Evolutionary conservation across 148 eudicot genomes (phyloP).

Genomic region (Arctostaphylos glauca): DNA sequence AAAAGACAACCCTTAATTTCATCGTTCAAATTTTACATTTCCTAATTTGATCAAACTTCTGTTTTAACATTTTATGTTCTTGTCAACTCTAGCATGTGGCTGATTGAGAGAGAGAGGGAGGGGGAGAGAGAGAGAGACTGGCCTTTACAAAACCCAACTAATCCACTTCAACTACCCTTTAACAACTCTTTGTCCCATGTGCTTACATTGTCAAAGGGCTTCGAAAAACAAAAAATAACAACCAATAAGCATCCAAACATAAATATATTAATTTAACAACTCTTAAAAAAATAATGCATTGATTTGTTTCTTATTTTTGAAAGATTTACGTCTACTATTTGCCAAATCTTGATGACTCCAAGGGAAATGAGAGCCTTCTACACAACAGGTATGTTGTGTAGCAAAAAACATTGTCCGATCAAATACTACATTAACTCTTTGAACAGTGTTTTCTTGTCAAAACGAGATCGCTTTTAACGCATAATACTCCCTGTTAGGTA

Average conservation of each 20-base stretch:
- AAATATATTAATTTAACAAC: background rate
- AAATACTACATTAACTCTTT: too few relatives aligned
- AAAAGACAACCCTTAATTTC: background rate
- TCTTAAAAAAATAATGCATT: too few relatives aligned
- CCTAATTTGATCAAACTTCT: background rate
- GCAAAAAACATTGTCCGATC: too few relatives aligned
- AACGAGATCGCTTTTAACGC: too few relatives aligned
- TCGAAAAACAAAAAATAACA: background rate
- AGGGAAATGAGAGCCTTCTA: too few relatives aligned
- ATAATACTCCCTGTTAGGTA: too few relatives aligned
- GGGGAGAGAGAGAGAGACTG: background rate
- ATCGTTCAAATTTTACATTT: too few relatives aligned
- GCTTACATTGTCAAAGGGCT: background rate
- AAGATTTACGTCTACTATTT: too few relatives aligned
- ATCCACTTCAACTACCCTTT: constrained; percentile 1
- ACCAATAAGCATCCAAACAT: constrained; percentile 6
- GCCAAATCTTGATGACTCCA: too few relatives aligned
- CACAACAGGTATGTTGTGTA: too few relatives aligned
- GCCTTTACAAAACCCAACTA: background rate
- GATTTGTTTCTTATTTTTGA: too few relatives aligned
- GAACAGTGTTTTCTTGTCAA: too few relatives aligned
- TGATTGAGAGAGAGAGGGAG: background rate
- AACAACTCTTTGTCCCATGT: constrained; percentile 13
- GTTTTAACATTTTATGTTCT: background rate
- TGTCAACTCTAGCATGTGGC: background rate